These are phyloP conservation scores for Wallacemonas collosoma DNA, from an alignment of 208 protist genomes.

Conservation along the genomic window DNA sequence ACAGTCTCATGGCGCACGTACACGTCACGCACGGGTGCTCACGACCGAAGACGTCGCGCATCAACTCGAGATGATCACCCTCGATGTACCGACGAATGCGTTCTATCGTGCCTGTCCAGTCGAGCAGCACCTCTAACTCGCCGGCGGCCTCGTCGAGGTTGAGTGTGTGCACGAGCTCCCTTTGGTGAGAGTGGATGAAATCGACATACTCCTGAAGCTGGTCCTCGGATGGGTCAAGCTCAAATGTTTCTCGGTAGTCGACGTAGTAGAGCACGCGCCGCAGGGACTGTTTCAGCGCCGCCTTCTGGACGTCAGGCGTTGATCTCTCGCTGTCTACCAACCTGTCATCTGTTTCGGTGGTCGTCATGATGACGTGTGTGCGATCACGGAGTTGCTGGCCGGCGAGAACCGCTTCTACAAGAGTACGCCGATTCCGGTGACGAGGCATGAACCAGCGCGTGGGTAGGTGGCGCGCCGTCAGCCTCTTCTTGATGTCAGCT, in stretches of 20 bases:
- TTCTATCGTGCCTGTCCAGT: slow-evolving; percentile 1
- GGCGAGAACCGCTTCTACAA: too few relatives aligned
- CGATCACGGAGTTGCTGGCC: too few relatives aligned
- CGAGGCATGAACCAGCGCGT: too few relatives aligned
- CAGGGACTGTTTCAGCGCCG: not conserved
- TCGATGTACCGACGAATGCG: not conserved
- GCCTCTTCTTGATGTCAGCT: too few relatives aligned
- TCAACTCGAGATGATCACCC: not conserved
- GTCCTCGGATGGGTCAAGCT: not conserved
- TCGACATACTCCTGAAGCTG: not conserved
- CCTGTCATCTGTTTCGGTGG: too few relatives aligned
- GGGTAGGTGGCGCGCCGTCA: too few relatives aligned
- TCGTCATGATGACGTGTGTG: too few relatives aligned
- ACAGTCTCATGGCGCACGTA: not conserved
- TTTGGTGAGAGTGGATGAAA: not conserved
- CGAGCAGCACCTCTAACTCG: slow-evolving; percentile 3
- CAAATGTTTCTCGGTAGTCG: slow-evolving; percentile 6
- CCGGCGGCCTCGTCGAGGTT: slow-evolving; percentile 10
- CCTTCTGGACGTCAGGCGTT: too few relatives aligned
- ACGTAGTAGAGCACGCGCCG: not conserved
- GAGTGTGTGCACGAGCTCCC: not conserved
- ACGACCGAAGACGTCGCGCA: not conserved
- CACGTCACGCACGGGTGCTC: not conserved
- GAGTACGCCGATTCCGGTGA: too few relatives aligned
- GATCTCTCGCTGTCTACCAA: too few relatives aligned